These are phyloP conservation scores for Amanita rimosa DNA, from an alignment of 768 basidiomycete species.

Conservation along the genomic window DNA sequence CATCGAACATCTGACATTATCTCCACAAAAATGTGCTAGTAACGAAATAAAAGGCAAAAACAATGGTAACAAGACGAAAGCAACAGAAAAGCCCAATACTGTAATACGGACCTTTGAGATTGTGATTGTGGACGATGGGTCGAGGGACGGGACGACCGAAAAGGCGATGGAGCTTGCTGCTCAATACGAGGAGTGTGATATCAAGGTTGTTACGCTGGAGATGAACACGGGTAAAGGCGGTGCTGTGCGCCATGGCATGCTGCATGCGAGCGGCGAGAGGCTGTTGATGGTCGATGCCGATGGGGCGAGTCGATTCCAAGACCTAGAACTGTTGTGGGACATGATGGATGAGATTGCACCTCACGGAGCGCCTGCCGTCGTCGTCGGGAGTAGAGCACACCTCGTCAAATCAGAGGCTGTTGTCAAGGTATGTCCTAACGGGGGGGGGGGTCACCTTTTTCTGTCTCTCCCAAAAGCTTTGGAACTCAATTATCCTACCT, in stretches of 20 bases:
- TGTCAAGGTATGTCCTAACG: constrained; percentile 55
- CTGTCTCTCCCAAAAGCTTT: not conserved
- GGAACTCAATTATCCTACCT: not conserved
- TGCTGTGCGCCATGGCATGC: constrained; percentile 85
- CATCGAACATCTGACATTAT: constrained; percentile 47
- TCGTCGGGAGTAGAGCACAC: constrained; percentile 88
- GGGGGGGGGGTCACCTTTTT: constrained; percentile 5
- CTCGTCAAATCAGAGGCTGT: constrained; percentile 88
- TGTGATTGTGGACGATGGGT: constrained; percentile 87
- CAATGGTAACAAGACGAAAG: not conserved
- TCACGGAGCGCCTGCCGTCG: constrained; percentile 41
- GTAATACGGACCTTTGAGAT: constrained; percentile 65
- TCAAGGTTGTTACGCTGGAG: constrained; percentile 69
- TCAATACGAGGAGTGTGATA: constrained; percentile 42
- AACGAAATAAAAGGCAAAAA: not conserved
- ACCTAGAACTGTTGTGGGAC: constrained; percentile 69
- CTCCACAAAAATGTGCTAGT: constrained; percentile 12
- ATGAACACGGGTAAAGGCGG: constrained; percentile 89
- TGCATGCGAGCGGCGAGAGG: constrained; percentile 65
- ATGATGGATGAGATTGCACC: constrained; percentile 55
- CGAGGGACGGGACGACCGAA: constrained; percentile 60
- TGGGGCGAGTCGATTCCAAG: constrained; percentile 81
- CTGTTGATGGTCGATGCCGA: constrained; percentile 93
- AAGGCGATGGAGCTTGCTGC: constrained; percentile 55
- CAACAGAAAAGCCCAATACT: not conserved